phyloP scores from a whole-genome alignment of 2,329 filamentous ascomycete species.

The Phyllachora maydis region DNA sequence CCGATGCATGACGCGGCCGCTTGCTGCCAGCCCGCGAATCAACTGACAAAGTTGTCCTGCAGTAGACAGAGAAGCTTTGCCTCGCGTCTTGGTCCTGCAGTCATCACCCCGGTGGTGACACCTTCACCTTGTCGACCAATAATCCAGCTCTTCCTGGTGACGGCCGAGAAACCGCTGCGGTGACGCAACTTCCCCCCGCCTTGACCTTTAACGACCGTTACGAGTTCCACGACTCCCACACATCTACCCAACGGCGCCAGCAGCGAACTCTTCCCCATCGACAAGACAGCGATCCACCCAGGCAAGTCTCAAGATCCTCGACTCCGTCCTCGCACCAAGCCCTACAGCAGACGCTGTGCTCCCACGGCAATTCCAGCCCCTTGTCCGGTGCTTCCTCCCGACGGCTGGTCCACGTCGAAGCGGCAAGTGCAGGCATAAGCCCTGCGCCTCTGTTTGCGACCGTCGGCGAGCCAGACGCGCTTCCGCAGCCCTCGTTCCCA shows the following conservation, averaged over 20 bases:
- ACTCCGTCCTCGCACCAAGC: constrained; percentile 24
- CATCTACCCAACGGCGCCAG: constrained; percentile 15
- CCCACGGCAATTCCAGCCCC: constrained; percentile 21
- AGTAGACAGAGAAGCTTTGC: too few relatives aligned
- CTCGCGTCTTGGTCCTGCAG: too few relatives aligned
- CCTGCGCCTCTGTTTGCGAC: constrained; percentile 17
- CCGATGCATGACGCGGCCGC: too few relatives aligned
- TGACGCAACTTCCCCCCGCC: constrained; percentile 21
- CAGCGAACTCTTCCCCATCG: constrained; percentile 15
- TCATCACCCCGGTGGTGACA: constrained; percentile 11
- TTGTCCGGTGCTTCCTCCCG: constrained; percentile 8
- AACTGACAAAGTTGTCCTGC: too few relatives aligned
- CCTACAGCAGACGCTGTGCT: constrained; percentile 30
- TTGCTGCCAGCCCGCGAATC: too few relatives aligned
- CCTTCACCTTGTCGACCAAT: constrained; percentile 24
- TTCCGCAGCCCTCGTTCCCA: constrained; percentile 6
- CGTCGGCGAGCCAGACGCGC: constrained; percentile 7
- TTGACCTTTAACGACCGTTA: constrained; percentile 28
- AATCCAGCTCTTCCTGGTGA: constrained; percentile 13
- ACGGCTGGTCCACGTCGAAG: constrained; percentile 20
- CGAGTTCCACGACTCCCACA: constrained; percentile 27
- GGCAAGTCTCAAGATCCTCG: constrained; percentile 15
- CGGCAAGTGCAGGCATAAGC: constrained; percentile 24
- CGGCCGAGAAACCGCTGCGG: constrained; percentile 17
- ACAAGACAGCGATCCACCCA: constrained; percentile 13